A percentile compares a stretch with the other conserved stretches of the same genome.
Evolutionary conservation across 129 eudicot species (phyloP).

Genomic region (Pulicaria dysenterica): DNA sequence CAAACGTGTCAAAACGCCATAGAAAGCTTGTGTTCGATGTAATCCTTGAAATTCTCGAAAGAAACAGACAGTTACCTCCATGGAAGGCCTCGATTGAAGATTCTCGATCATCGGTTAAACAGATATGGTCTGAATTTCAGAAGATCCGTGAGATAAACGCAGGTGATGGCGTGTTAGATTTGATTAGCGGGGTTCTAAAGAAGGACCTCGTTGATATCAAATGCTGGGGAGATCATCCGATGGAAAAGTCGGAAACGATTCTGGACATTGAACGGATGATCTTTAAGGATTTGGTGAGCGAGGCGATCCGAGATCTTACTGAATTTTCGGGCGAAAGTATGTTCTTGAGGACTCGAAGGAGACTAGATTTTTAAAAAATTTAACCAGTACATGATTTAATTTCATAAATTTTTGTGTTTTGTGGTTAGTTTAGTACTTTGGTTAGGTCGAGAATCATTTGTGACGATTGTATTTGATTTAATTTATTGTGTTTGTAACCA

Average conservation of each 20-base stretch:
- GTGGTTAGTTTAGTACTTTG: background rate
- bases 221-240: slow-evolving; percentile 68
- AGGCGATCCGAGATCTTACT: slow-evolving; percentile 59
- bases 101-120: slow-evolving; percentile 23
- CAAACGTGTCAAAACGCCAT: slow-evolving; percentile 55
- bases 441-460: no score
- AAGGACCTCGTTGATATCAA: slow-evolving; percentile 57
- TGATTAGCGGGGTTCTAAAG: slow-evolving; percentile 54
- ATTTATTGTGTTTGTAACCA: background rate
- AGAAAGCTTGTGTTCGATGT: slow-evolving; percentile 74
- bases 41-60: slow-evolving; percentile 55
- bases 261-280: slow-evolving; percentile 75
- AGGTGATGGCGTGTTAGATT: slow-evolving; percentile 47
- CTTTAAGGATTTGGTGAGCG: slow-evolving; percentile 80
- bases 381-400: no score
- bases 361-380: slow-evolving; percentile 57
- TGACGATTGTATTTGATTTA: background rate
- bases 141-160: slow-evolving; percentile 49
- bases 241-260: slow-evolving; percentile 67
- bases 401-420: background rate
- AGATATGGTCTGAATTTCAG: slow-evolving; percentile 71
- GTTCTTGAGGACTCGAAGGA: slow-evolving; percentile 57
- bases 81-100: slow-evolving; percentile 52
- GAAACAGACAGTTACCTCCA: slow-evolving; percentile 55
- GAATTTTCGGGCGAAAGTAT: slow-evolving; percentile 42